Evolutionary conservation across 2,329 filamentous ascomycete genomes (phyloP), one percentile per base, ranked within the genome.

Genomic region (Thielaviopsis euricoi): DNA sequence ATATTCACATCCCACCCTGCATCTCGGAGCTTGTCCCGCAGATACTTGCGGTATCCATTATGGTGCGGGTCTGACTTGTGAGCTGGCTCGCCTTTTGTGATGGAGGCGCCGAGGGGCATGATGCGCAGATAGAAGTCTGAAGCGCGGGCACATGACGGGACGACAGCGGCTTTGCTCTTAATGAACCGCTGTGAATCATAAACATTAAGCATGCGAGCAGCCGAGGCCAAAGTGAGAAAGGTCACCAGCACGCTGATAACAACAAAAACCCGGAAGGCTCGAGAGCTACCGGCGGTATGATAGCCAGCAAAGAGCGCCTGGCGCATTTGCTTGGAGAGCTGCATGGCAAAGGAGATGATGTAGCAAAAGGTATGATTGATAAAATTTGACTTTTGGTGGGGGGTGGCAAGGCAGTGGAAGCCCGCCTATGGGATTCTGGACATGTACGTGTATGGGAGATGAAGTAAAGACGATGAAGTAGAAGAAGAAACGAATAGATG

Each of bases 1-100:
- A 73, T 73, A 66, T 70, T 68, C 58, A 66, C 67, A 60, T 40
- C 63, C 64, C 60, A 67, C 25, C 68, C 68, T 10, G 63, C 62
- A 19, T 53, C 58, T 2, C 56, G 43, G 23, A 72, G 64, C 50
- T 64, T 61, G n/a, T 63, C 61, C 37, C 66, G 65, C 1, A 73
- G 65, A 37, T 61, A 58, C 43, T 63, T 62, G 33, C 71, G 69
- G 65, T 71, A 73, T 43, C 71, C 70, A 62, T 71, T 70, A 54
- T 54, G 37, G 15, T 60, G 51, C 6, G 23, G 23, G 15, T 60
- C 49, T 21, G 53, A 56, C 19, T 13, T n/a, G 13, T 55, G 57
- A 2, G 1, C 59, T 61, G 46, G 62, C 6, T 58, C 59, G 50
- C 71, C 71, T 26, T 60, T 68, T 6, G 69, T 70, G 60, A 74